phyloP scores from a whole-genome alignment of 1,284 basidiomycete genomes.

The Ceratobasidium sp. region DNA sequence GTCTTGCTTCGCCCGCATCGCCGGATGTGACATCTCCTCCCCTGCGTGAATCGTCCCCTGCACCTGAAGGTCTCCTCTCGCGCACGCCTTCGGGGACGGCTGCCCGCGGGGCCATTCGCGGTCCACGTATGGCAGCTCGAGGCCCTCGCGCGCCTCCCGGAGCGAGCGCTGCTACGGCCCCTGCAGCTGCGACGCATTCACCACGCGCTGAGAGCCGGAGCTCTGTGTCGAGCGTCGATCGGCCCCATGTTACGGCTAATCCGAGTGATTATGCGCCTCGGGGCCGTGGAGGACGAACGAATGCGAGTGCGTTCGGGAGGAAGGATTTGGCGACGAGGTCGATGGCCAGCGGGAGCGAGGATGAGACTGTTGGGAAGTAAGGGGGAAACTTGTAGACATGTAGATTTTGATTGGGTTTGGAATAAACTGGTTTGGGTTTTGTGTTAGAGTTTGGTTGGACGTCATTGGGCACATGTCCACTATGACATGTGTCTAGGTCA shows the following conservation, averaged over 20 bases:
- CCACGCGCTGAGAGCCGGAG: slow-evolving; percentile 1
- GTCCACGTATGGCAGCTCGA: slow-evolving; percentile 34
- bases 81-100: slow-evolving; percentile 59
- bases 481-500: too few relatives aligned
- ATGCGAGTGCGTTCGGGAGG: slow-evolving; percentile 67
- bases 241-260: slow-evolving; percentile 17
- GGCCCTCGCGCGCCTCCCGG: slow-evolving; percentile 35
- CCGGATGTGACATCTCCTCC: slow-evolving; percentile 33
- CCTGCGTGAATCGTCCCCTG: slow-evolving; percentile 43
- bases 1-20: slow-evolving; percentile 3
- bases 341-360: slow-evolving; percentile 83
- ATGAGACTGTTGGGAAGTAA: slow-evolving; percentile 64
- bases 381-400: not conserved
- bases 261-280: slow-evolving; percentile 51
- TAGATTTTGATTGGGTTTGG: slow-evolving; percentile 42
- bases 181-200: slow-evolving; percentile 1
- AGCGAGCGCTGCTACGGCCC: slow-evolving; percentile 8
- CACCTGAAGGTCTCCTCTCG: slow-evolving; percentile 50
- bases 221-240: slow-evolving; percentile 29
- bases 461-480: not conserved
- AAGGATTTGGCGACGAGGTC: slow-evolving; percentile 74
- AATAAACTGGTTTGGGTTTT: slow-evolving; percentile 42
- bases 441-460: slow-evolving; percentile 27
- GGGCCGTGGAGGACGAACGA: slow-evolving; percentile 57
- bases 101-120: slow-evolving; percentile 20